These are phyloP conservation scores for Ascocoryne sarcoides DNA, from an alignment of 2,329 filamentous ascomycete genomes.

Conservation along the genomic window DNA sequence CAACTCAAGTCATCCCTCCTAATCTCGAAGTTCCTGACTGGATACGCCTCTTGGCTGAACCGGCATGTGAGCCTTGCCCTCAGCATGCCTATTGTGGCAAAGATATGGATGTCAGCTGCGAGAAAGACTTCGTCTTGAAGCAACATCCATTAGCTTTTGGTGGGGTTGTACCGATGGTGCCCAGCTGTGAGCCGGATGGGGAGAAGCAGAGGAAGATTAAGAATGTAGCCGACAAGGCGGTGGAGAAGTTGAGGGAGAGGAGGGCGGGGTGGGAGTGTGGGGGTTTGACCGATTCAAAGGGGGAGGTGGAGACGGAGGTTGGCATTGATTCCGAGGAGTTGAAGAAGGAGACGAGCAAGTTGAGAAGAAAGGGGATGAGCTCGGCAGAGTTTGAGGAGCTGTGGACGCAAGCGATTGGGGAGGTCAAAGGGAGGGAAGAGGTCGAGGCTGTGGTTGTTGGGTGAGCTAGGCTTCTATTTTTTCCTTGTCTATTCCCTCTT, in stretches of 20 bases:
- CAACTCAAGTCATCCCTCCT: conserved; percentile 34
- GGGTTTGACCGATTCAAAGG: conserved; percentile 53
- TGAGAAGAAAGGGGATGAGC: conserved; percentile 73
- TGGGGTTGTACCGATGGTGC: conserved; percentile 74
- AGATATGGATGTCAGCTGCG: conserved; percentile 69
- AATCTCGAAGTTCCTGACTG: conserved; percentile 62
- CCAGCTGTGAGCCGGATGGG: conserved; percentile 90
- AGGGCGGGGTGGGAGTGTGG: conserved; percentile 89
- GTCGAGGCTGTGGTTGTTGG: conserved; percentile 41
- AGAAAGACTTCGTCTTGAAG: conserved; percentile 77
- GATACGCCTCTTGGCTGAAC: conserved; percentile 59
- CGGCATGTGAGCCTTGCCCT: conserved; percentile 84
- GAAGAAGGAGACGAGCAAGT: conserved; percentile 66
- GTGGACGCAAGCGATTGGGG: conserved; percentile 65
- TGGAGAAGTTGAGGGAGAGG: conserved; percentile 77
- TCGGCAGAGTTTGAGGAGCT: conserved; percentile 88
- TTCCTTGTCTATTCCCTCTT: conserved; percentile 3
- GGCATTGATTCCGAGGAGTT: conserved; percentile 63
- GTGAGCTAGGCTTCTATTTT: conserved; percentile 43
- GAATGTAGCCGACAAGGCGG: conserved; percentile 75
- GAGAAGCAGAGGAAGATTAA: conserved; percentile 84
- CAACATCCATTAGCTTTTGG: conserved; percentile 75
- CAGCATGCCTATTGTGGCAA: conserved; percentile 81
- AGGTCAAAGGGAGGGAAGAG: conserved; percentile 56
- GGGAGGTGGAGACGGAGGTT: conserved; percentile 46